These are phyloP conservation scores for Entomortierella chlamydospora DNA, from an alignment of 192 early-diverging fungal genomes.

Conservation along the genomic window DNA sequence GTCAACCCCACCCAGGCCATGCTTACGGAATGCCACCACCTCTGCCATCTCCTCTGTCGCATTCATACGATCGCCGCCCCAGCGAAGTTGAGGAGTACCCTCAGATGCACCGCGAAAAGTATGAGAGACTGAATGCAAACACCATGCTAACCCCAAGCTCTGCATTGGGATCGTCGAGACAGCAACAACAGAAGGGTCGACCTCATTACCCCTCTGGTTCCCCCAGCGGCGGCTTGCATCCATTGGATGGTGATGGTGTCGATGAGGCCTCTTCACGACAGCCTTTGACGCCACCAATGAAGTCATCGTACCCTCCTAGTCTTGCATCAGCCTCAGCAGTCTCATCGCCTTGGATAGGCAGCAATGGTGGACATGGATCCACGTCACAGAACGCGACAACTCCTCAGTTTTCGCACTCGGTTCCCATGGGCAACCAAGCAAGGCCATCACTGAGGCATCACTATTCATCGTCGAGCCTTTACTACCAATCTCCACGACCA, in stretches of 20 bases:
- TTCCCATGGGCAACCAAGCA: neutral
- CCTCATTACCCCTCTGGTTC: conserved; percentile 9
- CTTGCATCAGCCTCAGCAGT: neutral
- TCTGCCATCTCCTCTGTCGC: conserved; percentile 17
- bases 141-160: conserved; percentile 24
- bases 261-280: conserved; percentile 11
- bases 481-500: conserved; percentile 26
- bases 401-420: conserved; percentile 18
- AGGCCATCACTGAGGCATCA: conserved; percentile 26
- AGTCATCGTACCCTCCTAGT: neutral
- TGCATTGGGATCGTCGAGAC: conserved; percentile 5
- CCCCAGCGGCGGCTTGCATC: conserved; percentile 16
- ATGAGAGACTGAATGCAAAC: conserved; percentile 40
- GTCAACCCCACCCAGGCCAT: conserved; percentile 32
- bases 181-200: conserved; percentile 16
- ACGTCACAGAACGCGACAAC: neutral
- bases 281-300: conserved; percentile 21
- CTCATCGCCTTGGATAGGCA: conserved; percentile 21
- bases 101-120: conserved; percentile 44
- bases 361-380: neutral
- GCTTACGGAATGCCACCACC: conserved; percentile 18
- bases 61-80: conserved; percentile 40
- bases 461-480: conserved; percentile 21
- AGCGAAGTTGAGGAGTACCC: conserved; percentile 45
- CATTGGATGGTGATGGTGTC: conserved; percentile 8